Evolutionary conservation across 371 early-diverging fungal genomes (phyloP).

Genomic region (Syncephalastrum racemosum): DNA sequence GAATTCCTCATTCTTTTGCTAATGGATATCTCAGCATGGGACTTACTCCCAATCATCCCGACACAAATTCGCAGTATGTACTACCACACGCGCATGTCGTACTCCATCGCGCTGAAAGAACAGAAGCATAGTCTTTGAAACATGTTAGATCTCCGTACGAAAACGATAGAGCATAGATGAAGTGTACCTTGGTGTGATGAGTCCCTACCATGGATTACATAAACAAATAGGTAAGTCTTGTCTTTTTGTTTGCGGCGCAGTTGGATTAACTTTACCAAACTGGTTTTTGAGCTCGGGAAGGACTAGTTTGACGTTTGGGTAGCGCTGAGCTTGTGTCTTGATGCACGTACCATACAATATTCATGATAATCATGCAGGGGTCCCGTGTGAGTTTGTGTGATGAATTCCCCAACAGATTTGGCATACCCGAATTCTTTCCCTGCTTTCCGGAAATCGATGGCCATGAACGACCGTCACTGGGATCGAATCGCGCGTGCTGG

Average conservation of each 20-base stretch:
- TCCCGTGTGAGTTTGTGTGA: too few relatives aligned
- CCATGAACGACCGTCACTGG: constrained; percentile 22
- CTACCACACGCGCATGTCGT: constrained; percentile 42
- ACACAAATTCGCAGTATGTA: constrained; percentile 67
- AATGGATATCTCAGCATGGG: not conserved
- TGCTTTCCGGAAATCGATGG: constrained; percentile 15
- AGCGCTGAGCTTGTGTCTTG: constrained; percentile 14
- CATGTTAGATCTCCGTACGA: not conserved
- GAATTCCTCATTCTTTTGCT: not conserved
- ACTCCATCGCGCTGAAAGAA: constrained; percentile 39
- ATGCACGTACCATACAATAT: not conserved
- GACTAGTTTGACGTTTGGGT: constrained; percentile 16
- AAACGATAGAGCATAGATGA: not conserved
- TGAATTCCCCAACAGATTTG: not conserved
- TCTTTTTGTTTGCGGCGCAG: not conserved
- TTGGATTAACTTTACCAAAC: constrained; percentile 5
- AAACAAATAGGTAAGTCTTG: not conserved
- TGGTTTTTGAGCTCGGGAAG: constrained; percentile 11
- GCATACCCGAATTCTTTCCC: constrained; percentile 7
- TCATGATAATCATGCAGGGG: too few relatives aligned
- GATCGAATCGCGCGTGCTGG: constrained; percentile 7
- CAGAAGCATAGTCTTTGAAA: constrained; percentile 49
- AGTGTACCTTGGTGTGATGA: constrained; percentile 60
- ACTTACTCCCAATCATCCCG: constrained; percentile 62
- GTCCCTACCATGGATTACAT: constrained; percentile 37